phyloP scores from a whole-genome alignment of 768 basidiomycete genomes.

The Exidia glandulosa region DNA sequence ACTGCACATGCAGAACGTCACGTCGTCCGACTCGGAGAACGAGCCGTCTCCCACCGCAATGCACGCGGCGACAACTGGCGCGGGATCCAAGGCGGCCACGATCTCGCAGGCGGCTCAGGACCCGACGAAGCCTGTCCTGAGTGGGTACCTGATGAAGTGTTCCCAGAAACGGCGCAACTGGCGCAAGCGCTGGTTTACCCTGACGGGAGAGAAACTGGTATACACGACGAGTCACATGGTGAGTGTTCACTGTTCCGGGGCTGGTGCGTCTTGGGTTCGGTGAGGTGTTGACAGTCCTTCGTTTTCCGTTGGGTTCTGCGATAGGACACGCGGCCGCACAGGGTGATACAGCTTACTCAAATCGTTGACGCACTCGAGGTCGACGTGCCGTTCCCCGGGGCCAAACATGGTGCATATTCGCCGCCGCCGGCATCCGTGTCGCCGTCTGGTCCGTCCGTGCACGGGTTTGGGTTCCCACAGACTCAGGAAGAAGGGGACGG shows the following conservation, averaged over 20 bases:
- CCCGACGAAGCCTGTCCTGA: constrained; percentile 67
- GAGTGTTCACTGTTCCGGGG: constrained; percentile 7
- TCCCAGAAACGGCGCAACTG: constrained; percentile 87
- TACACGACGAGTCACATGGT: constrained; percentile 97
- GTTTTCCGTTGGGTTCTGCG: constrained; percentile 8
- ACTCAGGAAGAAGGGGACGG: constrained; percentile 19
- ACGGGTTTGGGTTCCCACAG: background rate
- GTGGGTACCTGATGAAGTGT: constrained; percentile 94
- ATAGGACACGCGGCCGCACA: constrained; percentile 84
- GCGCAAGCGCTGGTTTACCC: constrained; percentile 94
- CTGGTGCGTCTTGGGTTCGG: background rate
- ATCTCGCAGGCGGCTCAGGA: constrained; percentile 41
- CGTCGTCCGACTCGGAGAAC: constrained; percentile 71
- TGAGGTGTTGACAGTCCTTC: constrained; percentile 4
- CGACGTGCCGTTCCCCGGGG: constrained; percentile 47
- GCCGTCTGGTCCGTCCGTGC: constrained; percentile 22
- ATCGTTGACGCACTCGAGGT: constrained; percentile 91
- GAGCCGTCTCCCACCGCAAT: constrained; percentile 33
- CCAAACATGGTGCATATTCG: constrained; percentile 18
- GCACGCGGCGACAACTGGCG: constrained; percentile 15
- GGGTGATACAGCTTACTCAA: constrained; percentile 71
- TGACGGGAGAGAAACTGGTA: constrained; percentile 78
- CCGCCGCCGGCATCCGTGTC: constrained; percentile 20
- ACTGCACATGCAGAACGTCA: constrained; percentile 29
- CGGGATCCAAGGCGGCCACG: constrained; percentile 12